A percentile compares a stretch with the other conserved stretches of the same genome.
Conservation (phyloP, 2,329 filamentous ascomycete species). For the Fusarium brevicatenulatum region DNA sequence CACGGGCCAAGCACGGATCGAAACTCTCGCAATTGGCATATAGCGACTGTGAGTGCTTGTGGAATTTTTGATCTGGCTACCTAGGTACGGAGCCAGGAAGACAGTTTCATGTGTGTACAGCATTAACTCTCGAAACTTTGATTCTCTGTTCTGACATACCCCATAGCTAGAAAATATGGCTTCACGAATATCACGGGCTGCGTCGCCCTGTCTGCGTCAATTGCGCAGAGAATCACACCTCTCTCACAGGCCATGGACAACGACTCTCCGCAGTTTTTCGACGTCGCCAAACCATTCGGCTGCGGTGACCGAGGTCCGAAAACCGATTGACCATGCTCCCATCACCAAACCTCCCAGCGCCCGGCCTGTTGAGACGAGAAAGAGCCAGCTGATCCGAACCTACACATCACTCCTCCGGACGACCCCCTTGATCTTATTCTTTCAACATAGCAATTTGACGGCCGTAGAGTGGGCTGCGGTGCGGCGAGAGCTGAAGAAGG, state of each 20-base stretch:
- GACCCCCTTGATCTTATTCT: constrained; percentile 85
- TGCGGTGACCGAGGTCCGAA: constrained; percentile 39
- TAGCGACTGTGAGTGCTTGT: constrained; percentile 6
- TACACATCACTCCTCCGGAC: constrained; percentile 91
- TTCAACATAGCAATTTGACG: constrained; percentile 76
- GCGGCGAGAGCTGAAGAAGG: constrained; percentile 55
- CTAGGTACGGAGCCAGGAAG: constrained; percentile 7
- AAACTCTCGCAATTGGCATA: constrained; percentile 17
- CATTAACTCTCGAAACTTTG: neutral
- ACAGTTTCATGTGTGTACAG: constrained; percentile 20
- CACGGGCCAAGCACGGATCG: constrained; percentile 24
- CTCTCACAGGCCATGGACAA: constrained; percentile 32
- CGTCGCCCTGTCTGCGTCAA: constrained; percentile 42
- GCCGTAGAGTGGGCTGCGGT: constrained; percentile 69
- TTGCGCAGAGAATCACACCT: constrained; percentile 31
- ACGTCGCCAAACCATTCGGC: constrained; percentile 43
- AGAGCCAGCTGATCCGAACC: constrained; percentile 85
- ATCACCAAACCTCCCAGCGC: constrained; percentile 87
- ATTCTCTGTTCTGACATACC: neutral
- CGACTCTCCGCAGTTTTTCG: constrained; percentile 42
- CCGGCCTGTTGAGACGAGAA: constrained; percentile 85
- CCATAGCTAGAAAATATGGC: constrained; percentile 28
- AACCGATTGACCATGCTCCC: constrained; percentile 63
- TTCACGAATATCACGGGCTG: constrained; percentile 36
- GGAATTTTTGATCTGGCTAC: constrained; percentile 37